Base-by-base conservation (phyloP, 1,284 basidiomycete species). In the Tilletia indica region DNA sequence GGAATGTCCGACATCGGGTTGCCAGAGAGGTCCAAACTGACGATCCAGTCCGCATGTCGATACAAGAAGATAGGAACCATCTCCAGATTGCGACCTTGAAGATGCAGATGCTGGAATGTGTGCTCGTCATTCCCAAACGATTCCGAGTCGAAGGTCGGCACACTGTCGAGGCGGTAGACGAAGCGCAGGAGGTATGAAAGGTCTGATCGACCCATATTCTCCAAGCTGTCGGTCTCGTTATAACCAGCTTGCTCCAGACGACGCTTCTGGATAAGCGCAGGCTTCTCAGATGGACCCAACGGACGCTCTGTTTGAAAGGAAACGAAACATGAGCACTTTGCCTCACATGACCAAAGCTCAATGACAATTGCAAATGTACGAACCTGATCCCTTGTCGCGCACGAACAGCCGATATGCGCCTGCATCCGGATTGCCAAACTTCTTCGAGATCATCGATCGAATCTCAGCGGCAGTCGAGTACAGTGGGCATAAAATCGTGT, bases 1-100 rank as follows among this genome's bases (percentile, higher is more conserved):
- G 97, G 97, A 48, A 99, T 91, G 84, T 99, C 96, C 70, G 95
- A 89, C 89, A 97, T 94, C 0, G 96, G 94, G 82, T 99, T 99
- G 72, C 92, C 90, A 2, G 94, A 96, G 8, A 99, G 88, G 78
- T 94, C 93, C 72, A 99, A 90, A 68, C 89, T 91, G 77, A 93
- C 87, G 80, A 99, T 94, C 68, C 89, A 89, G 78, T 93, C 90
- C 2, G 95, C 94, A 77, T 94, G 91, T 72, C 90, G 88, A 84
- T 99, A 94, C 4, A 98, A 87, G 74, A 91, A 88, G 77, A 97
- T 91, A 1, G 97, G 97, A 64, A 99, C 92, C 36, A 94, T 93
- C 73, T 93, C 91, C 16, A 99, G 87, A 78, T 93, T 90, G 69
- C 91, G 89, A 0, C 90, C 91, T 0, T 91, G 90, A 58, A 99